These are phyloP conservation scores for Hypericum androsaemum DNA, from an alignment of 345 rosid genomes.

Conservation along the genomic window DNA sequence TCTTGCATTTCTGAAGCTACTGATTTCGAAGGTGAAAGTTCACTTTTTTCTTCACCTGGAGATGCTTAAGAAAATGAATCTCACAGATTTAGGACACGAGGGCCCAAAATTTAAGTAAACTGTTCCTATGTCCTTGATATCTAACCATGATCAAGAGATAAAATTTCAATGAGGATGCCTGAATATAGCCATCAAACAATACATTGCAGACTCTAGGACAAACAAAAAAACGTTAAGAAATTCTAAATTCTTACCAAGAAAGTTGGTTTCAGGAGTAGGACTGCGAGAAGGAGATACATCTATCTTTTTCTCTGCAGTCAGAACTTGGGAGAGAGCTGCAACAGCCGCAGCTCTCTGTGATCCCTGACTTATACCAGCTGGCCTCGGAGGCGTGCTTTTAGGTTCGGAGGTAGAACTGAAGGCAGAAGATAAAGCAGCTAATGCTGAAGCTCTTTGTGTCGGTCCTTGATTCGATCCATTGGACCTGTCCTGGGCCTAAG, in stretches of 20 bases:
- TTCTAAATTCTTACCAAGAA: slow-evolving; percentile 32
- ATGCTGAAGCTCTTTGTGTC: slow-evolving; percentile 76
- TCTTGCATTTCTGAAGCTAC: slow-evolving; percentile 38
- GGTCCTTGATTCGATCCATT: slow-evolving; percentile 52
- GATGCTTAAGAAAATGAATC: slow-evolving; percentile 29
- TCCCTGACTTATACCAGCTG: slow-evolving; percentile 36
- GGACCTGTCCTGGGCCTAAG: slow-evolving; percentile 47
- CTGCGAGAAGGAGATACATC: slow-evolving; percentile 55
- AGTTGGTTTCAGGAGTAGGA: slow-evolving; percentile 35
- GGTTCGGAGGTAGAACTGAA: slow-evolving; percentile 48
- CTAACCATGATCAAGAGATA: no score
- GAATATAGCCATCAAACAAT: no score
- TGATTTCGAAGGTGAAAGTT: no score
- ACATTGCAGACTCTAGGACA: background rate
- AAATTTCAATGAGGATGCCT: no score
- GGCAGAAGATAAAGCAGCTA: slow-evolving; percentile 77
- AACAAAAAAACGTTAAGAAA: background rate
- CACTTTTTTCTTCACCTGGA: no score
- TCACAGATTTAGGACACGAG: no score
- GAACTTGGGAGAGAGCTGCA: slow-evolving; percentile 90
- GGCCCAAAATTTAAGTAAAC: no score
- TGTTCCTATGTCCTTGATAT: no score
- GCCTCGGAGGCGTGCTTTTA: slow-evolving; percentile 37
- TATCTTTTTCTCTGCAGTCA: slow-evolving; percentile 69
- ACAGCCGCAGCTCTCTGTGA: slow-evolving; percentile 96